Conservation (phyloP, 805 yeast genomes). For the Wickerhamiella siamensis region DNA sequence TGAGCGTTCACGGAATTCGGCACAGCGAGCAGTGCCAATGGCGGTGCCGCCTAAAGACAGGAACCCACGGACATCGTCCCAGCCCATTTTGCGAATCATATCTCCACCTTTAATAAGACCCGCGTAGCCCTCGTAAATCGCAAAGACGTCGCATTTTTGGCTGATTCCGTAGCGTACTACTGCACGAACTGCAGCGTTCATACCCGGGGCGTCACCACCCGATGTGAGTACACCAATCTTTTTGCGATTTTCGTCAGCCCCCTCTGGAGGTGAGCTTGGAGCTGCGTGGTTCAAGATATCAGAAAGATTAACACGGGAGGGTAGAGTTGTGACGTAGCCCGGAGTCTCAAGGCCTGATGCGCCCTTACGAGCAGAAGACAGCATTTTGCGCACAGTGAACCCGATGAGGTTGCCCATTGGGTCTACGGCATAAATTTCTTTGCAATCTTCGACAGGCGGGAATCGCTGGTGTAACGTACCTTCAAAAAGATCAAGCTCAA, state of each 20-base stretch:
- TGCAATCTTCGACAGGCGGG: constrained; percentile 64
- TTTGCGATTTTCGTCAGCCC: constrained; percentile 20
- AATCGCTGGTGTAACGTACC: constrained; percentile 32
- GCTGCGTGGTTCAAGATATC: background rate
- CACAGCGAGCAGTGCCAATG: constrained; percentile 92
- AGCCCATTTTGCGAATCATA: constrained; percentile 58
- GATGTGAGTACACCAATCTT: constrained; percentile 93
- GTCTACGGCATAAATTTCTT: constrained; percentile 62
- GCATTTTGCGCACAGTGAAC: constrained; percentile 33
- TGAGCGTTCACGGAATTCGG: constrained; percentile 66
- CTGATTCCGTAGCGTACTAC: constrained; percentile 85
- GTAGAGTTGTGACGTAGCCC: background rate
- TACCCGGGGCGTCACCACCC: constrained; percentile 98
- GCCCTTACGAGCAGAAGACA: background rate
- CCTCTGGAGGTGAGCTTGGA: constrained; percentile 1
- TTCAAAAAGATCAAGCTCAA: constrained; percentile 24
- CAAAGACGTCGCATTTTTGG: constrained; percentile 80
- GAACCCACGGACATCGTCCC: constrained; percentile 95
- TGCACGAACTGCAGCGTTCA: constrained; percentile 93
- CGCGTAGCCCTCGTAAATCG: constrained; percentile 86
- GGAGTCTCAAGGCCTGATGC: background rate
- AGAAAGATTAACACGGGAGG: background rate
- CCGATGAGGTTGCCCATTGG: constrained; percentile 78
- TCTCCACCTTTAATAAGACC: constrained; percentile 85
- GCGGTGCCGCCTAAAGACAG: constrained; percentile 85